These are phyloP conservation scores for Amphibolis antarctica DNA, from an alignment of 106 monocot genomes.

Conservation along the genomic window DNA sequence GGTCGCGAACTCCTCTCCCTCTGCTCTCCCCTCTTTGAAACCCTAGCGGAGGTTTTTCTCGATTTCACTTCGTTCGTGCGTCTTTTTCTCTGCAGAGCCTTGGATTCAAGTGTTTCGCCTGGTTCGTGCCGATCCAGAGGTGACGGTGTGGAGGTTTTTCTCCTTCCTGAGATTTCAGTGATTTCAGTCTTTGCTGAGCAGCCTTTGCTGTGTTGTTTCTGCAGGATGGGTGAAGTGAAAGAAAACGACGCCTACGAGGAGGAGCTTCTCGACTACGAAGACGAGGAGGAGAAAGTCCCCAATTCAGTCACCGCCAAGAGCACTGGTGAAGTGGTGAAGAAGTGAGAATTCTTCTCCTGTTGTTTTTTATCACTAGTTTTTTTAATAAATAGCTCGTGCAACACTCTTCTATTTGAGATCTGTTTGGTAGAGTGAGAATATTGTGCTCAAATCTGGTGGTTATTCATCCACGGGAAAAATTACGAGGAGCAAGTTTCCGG, in stretches of 20 bases:
- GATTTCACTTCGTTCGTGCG: too few relatives aligned
- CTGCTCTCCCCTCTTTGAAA: too few relatives aligned
- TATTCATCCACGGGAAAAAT: too few relatives aligned
- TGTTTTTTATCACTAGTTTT: neutral
- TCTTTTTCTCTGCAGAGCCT: too few relatives aligned
- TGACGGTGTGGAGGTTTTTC: neutral
- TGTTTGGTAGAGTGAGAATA: too few relatives aligned
- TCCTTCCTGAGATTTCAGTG: neutral
- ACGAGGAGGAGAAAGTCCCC: constrained; percentile 78
- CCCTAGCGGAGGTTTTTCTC: too few relatives aligned
- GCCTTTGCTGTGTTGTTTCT: neutral
- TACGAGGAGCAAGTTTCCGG: too few relatives aligned
- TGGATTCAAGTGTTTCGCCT: neutral
- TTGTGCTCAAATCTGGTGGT: too few relatives aligned
- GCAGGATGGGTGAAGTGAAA: constrained; percentile 63
- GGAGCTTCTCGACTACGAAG: constrained; percentile 97
- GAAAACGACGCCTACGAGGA: constrained; percentile 88
- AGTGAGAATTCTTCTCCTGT: constrained; percentile 30
- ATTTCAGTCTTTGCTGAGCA: neutral
- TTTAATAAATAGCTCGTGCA: neutral
- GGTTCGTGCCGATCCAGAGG: neutral
- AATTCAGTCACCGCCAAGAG: constrained; percentile 52
- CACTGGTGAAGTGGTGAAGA: constrained; percentile 49
- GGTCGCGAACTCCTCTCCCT: too few relatives aligned
- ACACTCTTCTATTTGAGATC: too few relatives aligned